These are phyloP conservation scores for Ensete glaucum DNA, from an alignment of 176 grass and related monocot species.

Conservation along the genomic window DNA sequence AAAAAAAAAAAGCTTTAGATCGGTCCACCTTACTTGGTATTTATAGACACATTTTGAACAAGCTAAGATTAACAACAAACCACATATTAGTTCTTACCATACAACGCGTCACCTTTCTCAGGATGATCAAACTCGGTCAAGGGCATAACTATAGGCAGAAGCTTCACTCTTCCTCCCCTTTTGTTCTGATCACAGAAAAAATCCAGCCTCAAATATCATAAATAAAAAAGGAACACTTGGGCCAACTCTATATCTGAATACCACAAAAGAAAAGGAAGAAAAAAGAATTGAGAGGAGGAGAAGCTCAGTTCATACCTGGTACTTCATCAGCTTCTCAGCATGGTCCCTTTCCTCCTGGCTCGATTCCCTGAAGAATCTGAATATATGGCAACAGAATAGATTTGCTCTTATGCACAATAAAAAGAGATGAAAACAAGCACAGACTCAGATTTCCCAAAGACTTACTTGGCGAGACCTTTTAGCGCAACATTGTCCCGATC, in stretches of 20 bases:
- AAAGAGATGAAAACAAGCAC: neutral
- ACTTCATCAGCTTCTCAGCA: conserved; percentile 74
- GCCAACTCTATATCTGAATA: neutral
- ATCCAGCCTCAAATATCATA: no score
- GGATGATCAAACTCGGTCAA: conserved; percentile 76
- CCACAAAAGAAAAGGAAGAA: neutral
- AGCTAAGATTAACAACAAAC: neutral
- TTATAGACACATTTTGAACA: no score
- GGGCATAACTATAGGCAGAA: conserved; percentile 40
- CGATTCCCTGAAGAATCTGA: conserved; percentile 82
- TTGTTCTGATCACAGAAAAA: conserved; percentile 31
- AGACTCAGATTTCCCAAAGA: neutral
- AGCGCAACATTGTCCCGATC: conserved; percentile 88
- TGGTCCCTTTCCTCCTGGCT: conserved; percentile 64
- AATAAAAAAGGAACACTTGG: neutral
- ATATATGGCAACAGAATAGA: neutral
- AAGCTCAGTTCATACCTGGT: conserved; percentile 44
- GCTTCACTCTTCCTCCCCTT: conserved; percentile 41
- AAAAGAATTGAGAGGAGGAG: neutral
- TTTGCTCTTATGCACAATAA: neutral
- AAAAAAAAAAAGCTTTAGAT: no score
- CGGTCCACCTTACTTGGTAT: no score
- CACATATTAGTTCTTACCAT: conserved; percentile 37
- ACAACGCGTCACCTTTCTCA: conserved; percentile 85
- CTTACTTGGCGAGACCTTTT: conserved; percentile 80